Percentiles rank a stretch among this genome's conserved stretches.
These are phyloP conservation scores for Hirsutella thompsonii DNA, from an alignment of 2,329 filamentous ascomycete genomes.

Conservation along the genomic window DNA sequence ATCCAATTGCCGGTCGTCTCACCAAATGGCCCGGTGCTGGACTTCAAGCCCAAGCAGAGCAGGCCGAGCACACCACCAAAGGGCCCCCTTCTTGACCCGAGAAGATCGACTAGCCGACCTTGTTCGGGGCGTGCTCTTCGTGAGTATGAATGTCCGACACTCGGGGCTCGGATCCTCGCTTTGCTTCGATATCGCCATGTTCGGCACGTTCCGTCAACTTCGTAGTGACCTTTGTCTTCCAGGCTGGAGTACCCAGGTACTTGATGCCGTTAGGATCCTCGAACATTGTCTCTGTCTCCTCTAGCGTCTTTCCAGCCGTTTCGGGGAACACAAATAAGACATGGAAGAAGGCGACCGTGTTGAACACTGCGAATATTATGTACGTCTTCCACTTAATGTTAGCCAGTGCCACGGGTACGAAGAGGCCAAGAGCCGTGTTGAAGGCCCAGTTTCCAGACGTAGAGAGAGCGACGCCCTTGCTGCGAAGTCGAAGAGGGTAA, in stretches of 20 bases:
- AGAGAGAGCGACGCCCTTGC: constrained; percentile 39
- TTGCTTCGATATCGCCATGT: constrained; percentile 14
- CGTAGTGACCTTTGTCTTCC: constrained; percentile 16
- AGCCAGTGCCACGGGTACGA: constrained; percentile 22
- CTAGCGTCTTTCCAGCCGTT: constrained; percentile 40
- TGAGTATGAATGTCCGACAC: constrained; percentile 8
- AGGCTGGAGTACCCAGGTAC: constrained; percentile 18
- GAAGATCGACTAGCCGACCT: background rate
- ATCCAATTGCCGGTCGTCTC: too few relatives aligned
- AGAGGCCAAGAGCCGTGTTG: constrained; percentile 26
- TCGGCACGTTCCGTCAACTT: constrained; percentile 9
- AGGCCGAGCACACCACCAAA: too few relatives aligned
- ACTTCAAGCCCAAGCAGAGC: too few relatives aligned
- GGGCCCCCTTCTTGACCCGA: too few relatives aligned
- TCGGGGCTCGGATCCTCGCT: constrained; percentile 7
- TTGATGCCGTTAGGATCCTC: constrained; percentile 20
- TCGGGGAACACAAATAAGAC: constrained; percentile 44
- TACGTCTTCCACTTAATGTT: constrained; percentile 37
- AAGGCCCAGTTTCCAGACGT: constrained; percentile 32
- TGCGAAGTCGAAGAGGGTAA: constrained; percentile 32
- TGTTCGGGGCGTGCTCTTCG: constrained; percentile 3
- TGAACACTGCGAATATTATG: constrained; percentile 39
- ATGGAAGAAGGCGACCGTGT: constrained; percentile 34
- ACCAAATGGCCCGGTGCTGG: too few relatives aligned
- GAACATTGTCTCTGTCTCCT: constrained; percentile 39